Evolutionary conservation across 345 rosid species (phyloP), one percentile per base, ranked within the genome.

Genomic region (Lepidium sativum): DNA sequence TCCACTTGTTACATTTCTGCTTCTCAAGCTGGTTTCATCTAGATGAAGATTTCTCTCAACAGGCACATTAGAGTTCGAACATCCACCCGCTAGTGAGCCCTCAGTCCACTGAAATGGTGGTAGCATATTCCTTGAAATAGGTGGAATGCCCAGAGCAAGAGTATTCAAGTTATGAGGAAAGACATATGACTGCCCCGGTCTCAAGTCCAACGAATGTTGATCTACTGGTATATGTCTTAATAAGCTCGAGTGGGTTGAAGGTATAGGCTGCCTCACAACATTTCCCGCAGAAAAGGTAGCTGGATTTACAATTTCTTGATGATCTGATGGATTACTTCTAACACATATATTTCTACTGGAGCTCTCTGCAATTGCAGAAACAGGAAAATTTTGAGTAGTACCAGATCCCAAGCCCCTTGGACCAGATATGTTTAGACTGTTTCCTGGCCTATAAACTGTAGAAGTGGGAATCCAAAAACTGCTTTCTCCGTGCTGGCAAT

Each of bases 281-380:
- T 62, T 72, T n/a, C 82, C 87, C 4, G 80, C 39, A 47, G 92
- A 77, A 77, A 84, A 82, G 49, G 61, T 57, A 62, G 82, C 14
- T 55, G 83, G 69, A 44, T 81, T 70, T 9, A 75, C 49, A 71
- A 78, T 70, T 64, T 78, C 85, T 65, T 68, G 80, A 42, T 74
- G 88, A 65, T 57, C 76, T 53, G 88, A 76, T 65, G 84, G 80
- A 78, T 78, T 78, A 61, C 82, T 75, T 67, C 91, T 80, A 42
- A 72, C 55, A 14, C 86, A 80, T 20, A 71, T 69, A 74, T 82
- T 89, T 71, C 88, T 81, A n/a, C 75, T 76, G 20, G 83, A 75
- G 66, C 79, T 69, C 69, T 85, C 92, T 11, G 52, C 60, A 59
- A 40, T 68, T 44, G 72, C 79, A n/a, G 80, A 61, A 56, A 60